These are phyloP conservation scores for Durusdinium trenchii DNA, from an alignment of 73 alveolate genomes.

Conservation along the genomic window DNA sequence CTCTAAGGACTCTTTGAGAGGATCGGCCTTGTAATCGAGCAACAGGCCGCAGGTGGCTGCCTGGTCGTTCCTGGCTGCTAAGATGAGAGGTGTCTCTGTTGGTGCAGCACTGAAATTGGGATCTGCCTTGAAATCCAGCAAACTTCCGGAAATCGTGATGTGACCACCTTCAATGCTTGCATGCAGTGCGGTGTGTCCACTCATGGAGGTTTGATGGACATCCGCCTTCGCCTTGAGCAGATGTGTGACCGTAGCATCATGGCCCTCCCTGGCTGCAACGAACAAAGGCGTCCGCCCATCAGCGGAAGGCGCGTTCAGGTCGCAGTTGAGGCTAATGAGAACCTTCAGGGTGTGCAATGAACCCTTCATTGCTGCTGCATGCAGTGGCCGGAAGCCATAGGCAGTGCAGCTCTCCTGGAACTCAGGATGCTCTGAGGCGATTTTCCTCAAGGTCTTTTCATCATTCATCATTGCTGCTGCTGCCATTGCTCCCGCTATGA, in stretches of 20 bases:
- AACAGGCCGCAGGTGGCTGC: conserved; percentile 59
- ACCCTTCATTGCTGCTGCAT: conserved; percentile 61
- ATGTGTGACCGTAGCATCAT: neutral
- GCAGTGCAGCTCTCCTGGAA: conserved; percentile 53
- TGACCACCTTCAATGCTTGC: conserved; percentile 74
- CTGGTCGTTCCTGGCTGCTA: conserved; percentile 42
- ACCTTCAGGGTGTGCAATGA: neutral
- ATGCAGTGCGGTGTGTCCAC: conserved; percentile 37
- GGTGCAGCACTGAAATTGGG: neutral
- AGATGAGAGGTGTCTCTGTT: neutral
- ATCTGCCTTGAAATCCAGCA: conserved; percentile 54
- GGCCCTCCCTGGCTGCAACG: conserved; percentile 63
- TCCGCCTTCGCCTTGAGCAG: conserved; percentile 55
- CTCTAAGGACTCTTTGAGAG: neutral
- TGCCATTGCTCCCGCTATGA: conserved; percentile 3
- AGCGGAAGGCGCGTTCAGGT: neutral
- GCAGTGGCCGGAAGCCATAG: conserved; percentile 24
- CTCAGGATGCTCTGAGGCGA: conserved; percentile 38
- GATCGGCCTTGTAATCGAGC: conserved; percentile 39
- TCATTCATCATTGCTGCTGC: conserved; percentile 30
- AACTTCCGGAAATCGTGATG: conserved; percentile 42
- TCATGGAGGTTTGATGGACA: neutral
- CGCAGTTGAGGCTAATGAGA: conserved; percentile 21
- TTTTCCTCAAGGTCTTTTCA: conserved; percentile 49
- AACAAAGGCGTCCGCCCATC: conserved; percentile 39